Conservation (phyloP, 495 filamentous ascomycete genomes). For the Letharia columbiana region DNA sequence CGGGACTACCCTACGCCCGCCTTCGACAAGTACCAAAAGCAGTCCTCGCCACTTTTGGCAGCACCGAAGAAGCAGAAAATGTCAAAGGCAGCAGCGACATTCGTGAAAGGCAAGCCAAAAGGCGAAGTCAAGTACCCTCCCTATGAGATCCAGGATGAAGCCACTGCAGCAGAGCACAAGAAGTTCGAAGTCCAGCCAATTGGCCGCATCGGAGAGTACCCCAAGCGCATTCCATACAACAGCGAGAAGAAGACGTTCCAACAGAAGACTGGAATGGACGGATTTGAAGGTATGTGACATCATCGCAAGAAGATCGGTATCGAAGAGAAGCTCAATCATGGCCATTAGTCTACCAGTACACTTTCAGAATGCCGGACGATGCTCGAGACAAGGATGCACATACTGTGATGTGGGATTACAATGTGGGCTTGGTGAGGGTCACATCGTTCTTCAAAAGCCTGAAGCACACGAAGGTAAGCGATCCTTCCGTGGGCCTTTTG, state of each 20-base stretch:
- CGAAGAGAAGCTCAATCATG: not conserved
- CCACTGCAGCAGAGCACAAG: slow-evolving; percentile 45
- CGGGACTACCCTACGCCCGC: slow-evolving; percentile 26
- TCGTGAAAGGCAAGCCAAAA: slow-evolving; percentile 47
- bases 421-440: slow-evolving; percentile 86
- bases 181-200: slow-evolving; percentile 58
- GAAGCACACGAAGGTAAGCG: slow-evolving; percentile 69
- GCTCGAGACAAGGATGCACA: slow-evolving; percentile 45
- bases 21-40: slow-evolving; percentile 22
- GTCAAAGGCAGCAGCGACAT: slow-evolving; percentile 52
- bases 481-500: not conserved
- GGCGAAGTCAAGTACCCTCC: slow-evolving; percentile 61
- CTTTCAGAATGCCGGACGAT: slow-evolving; percentile 64
- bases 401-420: slow-evolving; percentile 93
- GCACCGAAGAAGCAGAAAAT: slow-evolving; percentile 40
- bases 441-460: slow-evolving; percentile 91
- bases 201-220: slow-evolving; percentile 58
- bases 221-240: slow-evolving; percentile 80
- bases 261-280: slow-evolving; percentile 74
- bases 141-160: slow-evolving; percentile 51
- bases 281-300: slow-evolving; percentile 66
- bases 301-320: not conserved
- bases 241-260: slow-evolving; percentile 86
- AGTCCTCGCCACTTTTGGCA: slow-evolving; percentile 21
- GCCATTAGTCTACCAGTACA: slow-evolving; percentile 74